phyloP scores from a whole-genome alignment of 1,284 basidiomycete genomes.

The Farysia itapuensis region DNA sequence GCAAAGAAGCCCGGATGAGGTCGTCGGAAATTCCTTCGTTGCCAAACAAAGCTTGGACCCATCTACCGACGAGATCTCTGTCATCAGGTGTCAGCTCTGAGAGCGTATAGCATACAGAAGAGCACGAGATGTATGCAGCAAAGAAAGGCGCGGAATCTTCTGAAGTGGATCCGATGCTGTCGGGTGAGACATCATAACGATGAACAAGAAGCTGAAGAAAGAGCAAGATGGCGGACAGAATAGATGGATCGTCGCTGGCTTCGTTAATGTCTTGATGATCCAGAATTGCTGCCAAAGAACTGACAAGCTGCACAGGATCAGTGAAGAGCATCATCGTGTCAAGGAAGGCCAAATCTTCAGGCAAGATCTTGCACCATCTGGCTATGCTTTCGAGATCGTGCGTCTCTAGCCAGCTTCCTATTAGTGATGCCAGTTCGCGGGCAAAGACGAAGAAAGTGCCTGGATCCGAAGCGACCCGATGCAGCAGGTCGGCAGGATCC shows the following conservation, averaged over 20 bases:
- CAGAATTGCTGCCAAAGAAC: slow-evolving; percentile 20
- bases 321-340: slow-evolving; percentile 39
- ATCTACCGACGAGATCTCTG: slow-evolving; percentile 52
- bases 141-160: slow-evolving; percentile 15
- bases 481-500: slow-evolving; percentile 24
- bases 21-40: slow-evolving; percentile 61
- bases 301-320: slow-evolving; percentile 20
- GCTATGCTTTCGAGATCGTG: slow-evolving; percentile 37
- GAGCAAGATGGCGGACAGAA: slow-evolving; percentile 27
- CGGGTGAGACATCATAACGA: slow-evolving; percentile 5
- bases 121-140: slow-evolving; percentile 33
- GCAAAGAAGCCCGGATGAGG: slow-evolving; percentile 61
- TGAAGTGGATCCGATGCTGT: neutral
- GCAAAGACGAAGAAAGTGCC: slow-evolving; percentile 32
- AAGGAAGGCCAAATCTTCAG: slow-evolving; percentile 11
- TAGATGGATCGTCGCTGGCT: slow-evolving; percentile 41
- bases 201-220: slow-evolving; percentile 35
- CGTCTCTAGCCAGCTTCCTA: slow-evolving; percentile 24
- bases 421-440: slow-evolving; percentile 16
- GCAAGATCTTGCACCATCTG: slow-evolving; percentile 27
- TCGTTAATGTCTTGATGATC: slow-evolving; percentile 31
- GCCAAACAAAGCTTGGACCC: slow-evolving; percentile 60
- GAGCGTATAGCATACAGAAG: slow-evolving; percentile 52
- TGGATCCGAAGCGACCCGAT: slow-evolving; percentile 25
- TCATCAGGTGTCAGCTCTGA: slow-evolving; percentile 55